Percentiles rank a stretch among this genome's conserved stretches.
Conservation (phyloP, 257 asterid genomes). For the Anisodus tanguticus region DNA sequence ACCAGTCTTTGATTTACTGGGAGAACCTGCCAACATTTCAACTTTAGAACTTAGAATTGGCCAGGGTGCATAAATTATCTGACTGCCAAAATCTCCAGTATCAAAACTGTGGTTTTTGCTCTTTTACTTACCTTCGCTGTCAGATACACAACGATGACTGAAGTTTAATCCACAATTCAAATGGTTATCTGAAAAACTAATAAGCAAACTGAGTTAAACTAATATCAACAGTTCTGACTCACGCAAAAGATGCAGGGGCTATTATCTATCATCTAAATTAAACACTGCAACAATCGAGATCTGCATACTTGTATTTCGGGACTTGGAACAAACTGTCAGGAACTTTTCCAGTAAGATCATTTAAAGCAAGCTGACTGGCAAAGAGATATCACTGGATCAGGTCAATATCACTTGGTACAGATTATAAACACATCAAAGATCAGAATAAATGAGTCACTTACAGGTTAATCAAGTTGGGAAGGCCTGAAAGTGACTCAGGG, state of each 20-base stretch:
- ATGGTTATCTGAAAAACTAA: conserved; percentile 91
- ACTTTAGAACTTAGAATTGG: background rate
- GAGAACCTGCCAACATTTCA: conserved; percentile 54
- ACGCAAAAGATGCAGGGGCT: background rate
- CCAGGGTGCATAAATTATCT: background rate
- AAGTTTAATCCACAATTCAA: conserved; percentile 70
- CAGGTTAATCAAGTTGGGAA: conserved; percentile 63
- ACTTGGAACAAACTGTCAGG: conserved; percentile 71
- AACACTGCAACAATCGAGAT: background rate
- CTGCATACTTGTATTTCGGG: conserved; percentile 47
- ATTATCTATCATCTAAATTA: background rate
- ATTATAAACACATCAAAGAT: background rate
- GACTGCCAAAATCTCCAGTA: background rate
- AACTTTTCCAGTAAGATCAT: conserved; percentile 70
- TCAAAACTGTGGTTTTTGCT: background rate
- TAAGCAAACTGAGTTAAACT: conserved; percentile 41
- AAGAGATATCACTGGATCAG: background rate
- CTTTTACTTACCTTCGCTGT: conserved; percentile 61
- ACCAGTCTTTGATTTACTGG: conserved; percentile 66
- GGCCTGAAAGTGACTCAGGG: conserved; percentile 76
- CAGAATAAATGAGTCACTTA: conserved; percentile 45
- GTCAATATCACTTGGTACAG: background rate
- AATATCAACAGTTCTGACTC: conserved; percentile 11
- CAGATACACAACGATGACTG: conserved; percentile 58
- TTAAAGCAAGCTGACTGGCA: conserved; percentile 83